A percentile compares a stretch with the other conserved stretches of the same genome.
Evolutionary conservation across 768 basidiomycete species (phyloP).

Genomic region (Russula earlei): DNA sequence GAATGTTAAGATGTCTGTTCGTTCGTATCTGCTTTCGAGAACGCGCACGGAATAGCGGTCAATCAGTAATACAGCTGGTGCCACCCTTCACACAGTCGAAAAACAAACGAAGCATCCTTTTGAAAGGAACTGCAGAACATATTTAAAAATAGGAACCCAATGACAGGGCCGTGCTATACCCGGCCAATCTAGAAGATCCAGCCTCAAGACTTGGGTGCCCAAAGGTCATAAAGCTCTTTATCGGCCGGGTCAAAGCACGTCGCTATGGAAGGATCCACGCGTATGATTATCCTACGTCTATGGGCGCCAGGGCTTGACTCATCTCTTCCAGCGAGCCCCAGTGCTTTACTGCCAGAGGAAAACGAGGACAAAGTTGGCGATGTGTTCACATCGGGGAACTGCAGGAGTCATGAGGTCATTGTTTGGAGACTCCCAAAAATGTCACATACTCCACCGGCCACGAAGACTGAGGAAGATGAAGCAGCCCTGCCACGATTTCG

Average conservation of each 20-base stretch:
- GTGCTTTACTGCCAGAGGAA: constrained; percentile 4
- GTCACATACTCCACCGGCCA: constrained; percentile 10
- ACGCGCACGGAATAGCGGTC: too few relatives aligned
- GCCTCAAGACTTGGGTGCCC: constrained; percentile 47
- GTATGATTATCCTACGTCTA: constrained; percentile 37
- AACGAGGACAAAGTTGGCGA: constrained; percentile 15
- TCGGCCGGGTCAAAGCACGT: constrained; percentile 72
- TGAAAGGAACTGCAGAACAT: too few relatives aligned
- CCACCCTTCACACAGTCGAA: too few relatives aligned
- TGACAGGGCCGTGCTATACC: too few relatives aligned
- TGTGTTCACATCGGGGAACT: constrained; percentile 12
- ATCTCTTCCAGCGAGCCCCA: not conserved
- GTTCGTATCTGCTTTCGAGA: too few relatives aligned
- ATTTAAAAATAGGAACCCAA: too few relatives aligned
- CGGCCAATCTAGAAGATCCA: too few relatives aligned
- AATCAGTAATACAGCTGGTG: too few relatives aligned
- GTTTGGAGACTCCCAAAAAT: not conserved
- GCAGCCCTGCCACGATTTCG: constrained; percentile 1
- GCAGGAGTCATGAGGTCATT: not conserved
- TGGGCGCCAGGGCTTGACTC: constrained; percentile 16
- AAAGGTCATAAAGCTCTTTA: constrained; percentile 67
- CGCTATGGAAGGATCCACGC: constrained; percentile 54
- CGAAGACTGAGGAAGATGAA: constrained; percentile 3
- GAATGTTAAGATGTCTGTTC: constrained; percentile 53
- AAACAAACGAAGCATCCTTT: too few relatives aligned